phyloP scores from a whole-genome alignment of 306 rosid species.

The Arachis hypogaea region DNA sequence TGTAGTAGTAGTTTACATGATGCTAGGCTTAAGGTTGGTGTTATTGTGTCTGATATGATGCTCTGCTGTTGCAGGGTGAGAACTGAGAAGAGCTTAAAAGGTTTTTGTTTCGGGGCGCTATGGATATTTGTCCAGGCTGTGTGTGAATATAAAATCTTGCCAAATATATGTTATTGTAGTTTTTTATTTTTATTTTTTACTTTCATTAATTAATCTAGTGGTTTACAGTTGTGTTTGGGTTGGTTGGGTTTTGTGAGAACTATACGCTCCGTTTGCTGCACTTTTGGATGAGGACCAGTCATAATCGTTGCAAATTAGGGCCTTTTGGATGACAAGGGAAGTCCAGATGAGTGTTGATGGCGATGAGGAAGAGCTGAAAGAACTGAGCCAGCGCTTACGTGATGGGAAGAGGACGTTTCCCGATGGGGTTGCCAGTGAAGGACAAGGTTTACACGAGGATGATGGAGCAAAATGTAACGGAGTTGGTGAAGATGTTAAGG shows the following conservation, averaged over 20 bases:
- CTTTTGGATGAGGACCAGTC: constrained; percentile 49
- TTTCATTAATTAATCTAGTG: constrained; percentile 24
- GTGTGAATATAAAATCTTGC: not conserved
- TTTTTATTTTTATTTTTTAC: not conserved
- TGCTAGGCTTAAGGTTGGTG: not conserved
- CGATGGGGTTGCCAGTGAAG: constrained; percentile 47
- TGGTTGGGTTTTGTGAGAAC: constrained; percentile 38
- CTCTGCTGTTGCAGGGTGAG: constrained; percentile 45
- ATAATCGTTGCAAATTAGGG: constrained; percentile 45
- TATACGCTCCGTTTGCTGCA: constrained; percentile 36
- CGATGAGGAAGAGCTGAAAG: constrained; percentile 46
- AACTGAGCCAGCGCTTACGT: constrained; percentile 41
- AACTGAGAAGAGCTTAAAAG: constrained; percentile 29
- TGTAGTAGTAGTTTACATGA: not conserved
- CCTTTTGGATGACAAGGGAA: constrained; percentile 55
- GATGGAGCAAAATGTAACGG: constrained; percentile 58
- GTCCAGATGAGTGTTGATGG: constrained; percentile 63
- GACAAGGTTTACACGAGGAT: constrained; percentile 38
- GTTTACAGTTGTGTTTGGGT: constrained; percentile 45
- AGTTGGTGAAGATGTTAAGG: constrained; percentile 49
- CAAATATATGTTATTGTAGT: not conserved
- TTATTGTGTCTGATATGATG: constrained; percentile 22
- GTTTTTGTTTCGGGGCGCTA: constrained; percentile 40
- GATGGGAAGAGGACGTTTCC: constrained; percentile 48
- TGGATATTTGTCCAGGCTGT: constrained; percentile 28